These are phyloP conservation scores for Astragalus glycyphyllos DNA, from an alignment of 306 rosid genomes.

Conservation along the genomic window DNA sequence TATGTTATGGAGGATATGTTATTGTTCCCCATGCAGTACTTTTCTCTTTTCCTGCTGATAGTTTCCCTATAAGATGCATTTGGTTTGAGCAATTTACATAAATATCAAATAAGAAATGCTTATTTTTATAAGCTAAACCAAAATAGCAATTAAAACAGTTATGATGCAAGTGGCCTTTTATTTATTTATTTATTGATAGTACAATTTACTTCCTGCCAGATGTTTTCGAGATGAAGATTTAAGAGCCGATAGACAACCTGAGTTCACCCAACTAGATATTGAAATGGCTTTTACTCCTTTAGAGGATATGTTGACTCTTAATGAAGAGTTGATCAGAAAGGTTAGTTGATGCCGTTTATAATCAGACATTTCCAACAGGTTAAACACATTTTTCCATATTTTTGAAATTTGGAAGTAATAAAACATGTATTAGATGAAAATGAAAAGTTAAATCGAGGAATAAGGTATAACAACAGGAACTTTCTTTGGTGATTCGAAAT, in stretches of 20 bases:
- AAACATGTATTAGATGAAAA: conserved; percentile 24
- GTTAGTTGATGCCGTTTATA: conserved; percentile 48
- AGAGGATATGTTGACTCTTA: conserved; percentile 86
- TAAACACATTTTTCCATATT: conserved; percentile 16
- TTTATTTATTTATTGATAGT: not conserved
- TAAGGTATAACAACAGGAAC: not conserved
- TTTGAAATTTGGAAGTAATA: conserved; percentile 14
- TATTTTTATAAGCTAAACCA: conserved; percentile 10
- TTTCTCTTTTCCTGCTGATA: not conserved
- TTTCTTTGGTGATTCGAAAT: conserved; percentile 6
- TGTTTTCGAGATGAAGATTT: conserved; percentile 98
- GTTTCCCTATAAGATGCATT: conserved; percentile 1
- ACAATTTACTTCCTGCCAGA: conserved; percentile 51
- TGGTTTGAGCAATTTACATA: conserved; percentile 16
- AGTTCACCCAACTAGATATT: conserved; percentile 97
- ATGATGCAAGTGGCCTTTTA: conserved; percentile 16
- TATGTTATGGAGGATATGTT: conserved; percentile 19
- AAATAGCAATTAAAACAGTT: not conserved
- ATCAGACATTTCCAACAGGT: conserved; percentile 17
- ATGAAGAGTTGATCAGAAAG: conserved; percentile 95
- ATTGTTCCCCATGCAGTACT: not conserved
- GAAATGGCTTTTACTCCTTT: conserved; percentile 93
- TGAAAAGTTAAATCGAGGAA: not conserved
- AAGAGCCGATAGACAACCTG: conserved; percentile 97
- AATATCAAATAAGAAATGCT: not conserved